Base-by-base conservation (phyloP, 2,329 filamentous ascomycete genomes). In the Thelonectria blattea region DNA sequence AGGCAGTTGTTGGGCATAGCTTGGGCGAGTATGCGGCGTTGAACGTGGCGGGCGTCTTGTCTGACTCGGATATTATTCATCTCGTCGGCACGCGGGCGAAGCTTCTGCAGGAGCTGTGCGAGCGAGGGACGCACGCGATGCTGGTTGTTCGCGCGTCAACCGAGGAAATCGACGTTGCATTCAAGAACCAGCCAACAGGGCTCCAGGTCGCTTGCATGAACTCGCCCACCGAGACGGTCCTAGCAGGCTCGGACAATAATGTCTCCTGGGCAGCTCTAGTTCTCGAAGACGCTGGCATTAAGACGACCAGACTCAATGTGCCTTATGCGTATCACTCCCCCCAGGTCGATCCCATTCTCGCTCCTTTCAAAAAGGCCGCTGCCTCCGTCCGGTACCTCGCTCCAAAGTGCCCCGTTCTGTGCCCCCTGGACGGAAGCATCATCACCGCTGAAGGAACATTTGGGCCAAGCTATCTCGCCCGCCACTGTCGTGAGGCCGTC, bases 1-100 rank as follows among this genome's bases (percentile, higher is more conserved):
- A 78, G 37, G 80, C 74, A 1, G 80, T 83, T 3, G 64, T 83
- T 3, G 81, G 81, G 5, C 81, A 82, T 61, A 88, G 85, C 7
- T 52, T 68, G 2, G 67, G 67, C 0, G 65, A 69, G 2, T 68
- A 68, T 18, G 67, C 67, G 1, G 87, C 87, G 22, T 79, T 89
- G 0, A 77, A 85, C 56, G 80, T 84, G 11, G 84, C 87, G 46
- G 87, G 86, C 22, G 85, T 89, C n/a, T 75, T 90, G 15, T 87
- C 85, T 1, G 83, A 81, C 15, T 79, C 78, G 34, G 87, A 90
- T 66, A 82, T 85, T 63, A 77, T 92, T 10, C 85, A 83, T 46
- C 77, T 91, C 0, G 86, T 90, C 5, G 88, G 88, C 8, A 69
- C 76, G 18, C 80, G 89, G 58, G 88, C 88, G 1, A 72, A 79